These are phyloP conservation scores for Cladosporium sp. DNA, from an alignment of 2,329 filamentous ascomycete species.

Conservation along the genomic window DNA sequence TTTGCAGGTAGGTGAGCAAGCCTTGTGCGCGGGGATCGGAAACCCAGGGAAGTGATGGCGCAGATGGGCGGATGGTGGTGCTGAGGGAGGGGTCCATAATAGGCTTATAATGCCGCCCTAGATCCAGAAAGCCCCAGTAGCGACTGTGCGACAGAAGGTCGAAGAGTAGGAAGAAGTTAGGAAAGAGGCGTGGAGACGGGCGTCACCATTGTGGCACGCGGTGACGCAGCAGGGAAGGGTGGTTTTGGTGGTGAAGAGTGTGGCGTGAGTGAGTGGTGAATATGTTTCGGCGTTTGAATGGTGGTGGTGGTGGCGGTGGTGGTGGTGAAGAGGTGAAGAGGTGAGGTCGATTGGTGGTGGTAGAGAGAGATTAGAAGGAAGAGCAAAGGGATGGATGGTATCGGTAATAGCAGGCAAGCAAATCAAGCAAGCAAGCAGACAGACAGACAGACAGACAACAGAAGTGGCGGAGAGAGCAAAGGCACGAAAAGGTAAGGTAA, in stretches of 20 bases:
- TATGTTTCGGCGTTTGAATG: no score
- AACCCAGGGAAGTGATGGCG: slow-evolving; percentile 25
- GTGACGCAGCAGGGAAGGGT: slow-evolving; percentile 6
- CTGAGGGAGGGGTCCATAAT: slow-evolving; percentile 10
- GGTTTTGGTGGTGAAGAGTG: not conserved
- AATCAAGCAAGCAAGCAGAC: no score
- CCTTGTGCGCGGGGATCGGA: slow-evolving; percentile 38
- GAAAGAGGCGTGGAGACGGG: slow-evolving; percentile 5
- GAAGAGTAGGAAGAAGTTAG: slow-evolving; percentile 6
- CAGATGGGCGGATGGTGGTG: slow-evolving; percentile 6
- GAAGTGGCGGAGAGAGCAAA: not conserved
- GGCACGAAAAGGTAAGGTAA: no score
- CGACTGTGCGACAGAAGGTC: slow-evolving; percentile 13
- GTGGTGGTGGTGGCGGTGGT: no score
- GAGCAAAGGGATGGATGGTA: no score
- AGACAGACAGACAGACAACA: not conserved
- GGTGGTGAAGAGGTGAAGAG: not conserved
- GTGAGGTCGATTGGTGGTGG: no score
- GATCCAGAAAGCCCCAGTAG: slow-evolving; percentile 6
- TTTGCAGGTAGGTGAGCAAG: slow-evolving; percentile 48
- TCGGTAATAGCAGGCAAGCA: no score
- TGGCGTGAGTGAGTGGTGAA: not conserved
- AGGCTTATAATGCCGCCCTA: not conserved
- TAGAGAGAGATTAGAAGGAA: no score
- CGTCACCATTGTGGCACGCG: slow-evolving; percentile 11